phyloP scores from a whole-genome alignment of 257 asterid species.

The Coffea eugenioides region DNA sequence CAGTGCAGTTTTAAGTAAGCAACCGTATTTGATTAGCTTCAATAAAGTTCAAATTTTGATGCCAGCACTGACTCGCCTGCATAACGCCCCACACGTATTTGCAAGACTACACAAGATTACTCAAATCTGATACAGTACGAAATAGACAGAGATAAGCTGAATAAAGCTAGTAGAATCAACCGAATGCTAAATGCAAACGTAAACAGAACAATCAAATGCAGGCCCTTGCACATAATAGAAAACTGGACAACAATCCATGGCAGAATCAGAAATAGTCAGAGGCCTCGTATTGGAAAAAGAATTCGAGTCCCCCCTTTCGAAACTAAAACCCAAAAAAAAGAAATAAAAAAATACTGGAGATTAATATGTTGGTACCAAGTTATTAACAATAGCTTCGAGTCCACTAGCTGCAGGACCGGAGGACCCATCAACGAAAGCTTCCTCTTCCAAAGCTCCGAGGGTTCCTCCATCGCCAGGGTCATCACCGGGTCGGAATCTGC shows the following conservation, averaged over 20 bases:
- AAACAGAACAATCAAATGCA: too few relatives aligned
- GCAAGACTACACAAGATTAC: not conserved
- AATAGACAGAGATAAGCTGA: not conserved
- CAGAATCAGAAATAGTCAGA: not conserved
- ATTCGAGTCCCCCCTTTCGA: too few relatives aligned
- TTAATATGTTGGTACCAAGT: slow-evolving; percentile 45
- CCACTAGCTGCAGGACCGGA: slow-evolving; percentile 26
- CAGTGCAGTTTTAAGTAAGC: not conserved
- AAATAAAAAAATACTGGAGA: not conserved
- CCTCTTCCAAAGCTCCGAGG: slow-evolving; percentile 45
- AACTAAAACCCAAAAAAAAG: not conserved
- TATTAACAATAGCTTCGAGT: slow-evolving; percentile 54
- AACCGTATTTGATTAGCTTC: too few relatives aligned
- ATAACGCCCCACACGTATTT: not conserved
- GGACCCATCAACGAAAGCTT: slow-evolving; percentile 40
- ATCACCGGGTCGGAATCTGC: slow-evolving; percentile 12
- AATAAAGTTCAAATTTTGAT: not conserved
- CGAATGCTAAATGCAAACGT: too few relatives aligned
- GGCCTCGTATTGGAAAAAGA: too few relatives aligned
- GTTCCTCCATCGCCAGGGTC: slow-evolving; percentile 35
- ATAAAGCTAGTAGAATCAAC: not conserved
- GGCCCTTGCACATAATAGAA: too few relatives aligned
- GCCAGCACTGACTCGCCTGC: not conserved
- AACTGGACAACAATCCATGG: too few relatives aligned
- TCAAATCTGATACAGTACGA: not conserved